Evolutionary conservation across 306 rosid genomes (phyloP), one percentile per base, ranked within the genome.

Genomic region (Acacia acuminata): DNA sequence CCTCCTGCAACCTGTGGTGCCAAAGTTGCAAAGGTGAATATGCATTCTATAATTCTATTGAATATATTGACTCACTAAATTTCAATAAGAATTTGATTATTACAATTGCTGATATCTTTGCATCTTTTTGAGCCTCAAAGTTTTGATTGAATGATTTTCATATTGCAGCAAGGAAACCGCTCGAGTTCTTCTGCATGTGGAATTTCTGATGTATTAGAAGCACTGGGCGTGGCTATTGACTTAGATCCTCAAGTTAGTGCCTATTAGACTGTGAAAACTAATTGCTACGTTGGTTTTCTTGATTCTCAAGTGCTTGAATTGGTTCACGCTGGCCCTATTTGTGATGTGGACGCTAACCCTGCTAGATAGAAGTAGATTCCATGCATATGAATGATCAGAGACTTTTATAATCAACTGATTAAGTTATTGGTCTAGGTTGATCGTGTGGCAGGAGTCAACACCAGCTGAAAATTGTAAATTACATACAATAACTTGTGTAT

Each of bases 141-240:
- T n/a, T n/a, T n/a, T n/a, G n/a, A n/a, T n/a, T n/a, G n/a, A n/a
- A n/a, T n/a, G 56, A 16, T 51, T 53, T 72, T 25, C 43, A 32
- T 38, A 12, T 86, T 85, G 83, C 92, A 96, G 99, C 99, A 96
- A 92, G 99, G 98, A n/a, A 75, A 44, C 81, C 92, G 98, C 15
- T 94, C 97, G 8, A 96, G 96, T 87, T 94, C 98, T 73, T 96
- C 99, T 3, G 94, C 98, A 0, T 94, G 99, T 85, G 99, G 99
- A 83, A 94, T 98, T 88, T 98, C 97, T 55, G 98, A 94, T 44
- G 99, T 94, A 63, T 86, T 96, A 56, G 98, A 96, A 86, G 94
- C 84, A 17, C 19, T 96, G 77, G 97, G 92, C 71, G 85, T 94
- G 70, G 84, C 81, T 56, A 87, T 89, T 77, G 96, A 94, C 83